Evolutionary conservation across 345 rosid genomes (phyloP).

Genomic region (Syzygium aromaticum): DNA sequence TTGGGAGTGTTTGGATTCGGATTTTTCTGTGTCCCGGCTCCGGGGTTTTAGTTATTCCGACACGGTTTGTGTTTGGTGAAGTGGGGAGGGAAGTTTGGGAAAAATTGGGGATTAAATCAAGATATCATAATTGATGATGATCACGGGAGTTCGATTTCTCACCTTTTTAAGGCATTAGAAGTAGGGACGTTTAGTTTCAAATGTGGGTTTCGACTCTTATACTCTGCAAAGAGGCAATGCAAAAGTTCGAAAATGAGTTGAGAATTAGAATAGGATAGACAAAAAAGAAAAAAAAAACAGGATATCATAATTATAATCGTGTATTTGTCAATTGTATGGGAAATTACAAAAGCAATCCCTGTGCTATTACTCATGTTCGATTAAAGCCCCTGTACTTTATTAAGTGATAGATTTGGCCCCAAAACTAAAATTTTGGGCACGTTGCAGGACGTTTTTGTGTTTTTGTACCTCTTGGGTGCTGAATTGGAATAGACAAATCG

Average conservation of each 20-base stretch:
- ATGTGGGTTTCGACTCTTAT: too few species aligned
- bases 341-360: not conserved
- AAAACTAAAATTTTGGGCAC: fast-evolving
- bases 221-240: fast-evolving
- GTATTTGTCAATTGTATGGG: not conserved
- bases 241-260: too few species aligned
- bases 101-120: not conserved
- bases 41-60: not conserved
- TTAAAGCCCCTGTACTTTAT: not conserved
- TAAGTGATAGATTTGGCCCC: not conserved
- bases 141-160: too few species aligned
- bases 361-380: not conserved
- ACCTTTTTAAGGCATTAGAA: too few species aligned
- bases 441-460: not conserved
- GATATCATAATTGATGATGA: not conserved
- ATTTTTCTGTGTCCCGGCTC: not conserved
- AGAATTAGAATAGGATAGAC: fast-evolving
- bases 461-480: not conserved
- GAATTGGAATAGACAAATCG: not conserved
- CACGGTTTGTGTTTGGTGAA: not conserved
- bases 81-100: not conserved
- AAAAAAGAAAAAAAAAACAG: not conserved
- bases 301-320: not conserved
- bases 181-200: too few species aligned
- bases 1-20: not conserved